Percentiles rank a stretch among this genome's conserved stretches.
phyloP scores from a whole-genome alignment of 106 monocot genomes.

The Phalaenopsis aphrodite region DNA sequence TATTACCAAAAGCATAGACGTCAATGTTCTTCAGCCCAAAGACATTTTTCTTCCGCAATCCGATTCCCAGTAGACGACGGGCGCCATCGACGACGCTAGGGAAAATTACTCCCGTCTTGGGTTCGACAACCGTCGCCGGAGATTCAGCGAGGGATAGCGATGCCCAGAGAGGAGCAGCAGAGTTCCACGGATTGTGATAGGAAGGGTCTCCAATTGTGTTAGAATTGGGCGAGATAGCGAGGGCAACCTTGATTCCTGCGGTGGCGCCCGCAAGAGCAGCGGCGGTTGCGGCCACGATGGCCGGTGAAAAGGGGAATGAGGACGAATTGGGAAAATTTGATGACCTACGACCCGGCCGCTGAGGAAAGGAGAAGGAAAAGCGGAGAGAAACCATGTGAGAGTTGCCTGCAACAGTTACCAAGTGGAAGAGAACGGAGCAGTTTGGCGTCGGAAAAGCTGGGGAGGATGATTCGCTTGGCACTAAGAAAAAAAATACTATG shows the following conservation, averaged over 20 bases:
- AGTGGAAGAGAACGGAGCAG: background rate
- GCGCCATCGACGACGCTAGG: constrained; percentile 40
- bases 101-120: constrained; percentile 57
- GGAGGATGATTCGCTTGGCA: too few relatives aligned
- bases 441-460: too few relatives aligned
- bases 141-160: constrained; percentile 41
- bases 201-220: background rate
- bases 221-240: constrained; percentile 20
- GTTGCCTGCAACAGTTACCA: background rate
- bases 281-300: constrained; percentile 16
- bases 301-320: background rate
- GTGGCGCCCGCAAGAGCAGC: constrained; percentile 18
- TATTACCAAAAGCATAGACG: constrained; percentile 77
- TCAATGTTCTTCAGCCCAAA: constrained; percentile 80
- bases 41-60: constrained; percentile 53
- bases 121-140: constrained; percentile 32
- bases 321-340: background rate
- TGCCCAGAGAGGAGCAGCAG: constrained; percentile 37
- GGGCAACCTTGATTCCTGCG: constrained; percentile 28
- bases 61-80: constrained; percentile 48
- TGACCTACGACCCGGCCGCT: constrained; percentile 7
- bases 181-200: background rate
- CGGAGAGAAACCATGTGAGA: constrained; percentile 43
- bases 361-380: constrained; percentile 40
- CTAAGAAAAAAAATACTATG: too few relatives aligned